Base-by-base conservation (phyloP, 2,329 filamentous ascomycete genomes). In the Penicillium sclerotiorum region DNA sequence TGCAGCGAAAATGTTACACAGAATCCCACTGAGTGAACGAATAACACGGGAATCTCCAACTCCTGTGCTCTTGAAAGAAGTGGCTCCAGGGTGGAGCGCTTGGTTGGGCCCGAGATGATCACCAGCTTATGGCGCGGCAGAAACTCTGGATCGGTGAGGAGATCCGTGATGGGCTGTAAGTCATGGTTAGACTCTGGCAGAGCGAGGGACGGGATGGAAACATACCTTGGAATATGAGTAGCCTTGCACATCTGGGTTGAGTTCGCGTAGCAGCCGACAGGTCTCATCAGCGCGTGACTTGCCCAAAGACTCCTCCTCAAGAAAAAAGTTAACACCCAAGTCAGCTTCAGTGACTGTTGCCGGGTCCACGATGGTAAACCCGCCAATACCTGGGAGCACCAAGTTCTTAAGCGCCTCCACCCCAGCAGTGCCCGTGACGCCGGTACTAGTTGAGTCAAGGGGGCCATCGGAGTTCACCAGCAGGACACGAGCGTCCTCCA, bases 391-490 rank as follows among this genome's bases (percentile, higher is more conserved):
- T 49, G 94, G 94, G 8, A 99, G 77, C 3, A 99, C 89, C n/a
- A 99, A 83, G 67, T 99, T 99, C 79, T 99, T 99, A 54, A 99
- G 80, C 0, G 92, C 86, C 72, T 99, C 94, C 11, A 95, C 81
- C 12, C 92, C 94, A 27, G 91, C 89, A 2, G 91, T 89, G 8
- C 93, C 93, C n/a, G 87, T 75, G 2, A 90, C 88, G 2, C 66
- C 59, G 1, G 64, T 64, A 53, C 61, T 65, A 32, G 62, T 58
- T n/a, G 58, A 56, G 37, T 66, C 65, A 39, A 73, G 67, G 3
- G 69, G 60, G 13, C 71, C 71, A 45, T 74, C 72, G 1, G 88
- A 89, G 72, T 96, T 96, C 53, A 99, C 77, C 5, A 99, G 80
- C 11, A 97, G 82, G n/a, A 99, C 86, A 60, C 95, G 89, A 18